Evolutionary conservation across 169 alveolate species (phyloP).

Genomic region (Plasmodium inui): DNA sequence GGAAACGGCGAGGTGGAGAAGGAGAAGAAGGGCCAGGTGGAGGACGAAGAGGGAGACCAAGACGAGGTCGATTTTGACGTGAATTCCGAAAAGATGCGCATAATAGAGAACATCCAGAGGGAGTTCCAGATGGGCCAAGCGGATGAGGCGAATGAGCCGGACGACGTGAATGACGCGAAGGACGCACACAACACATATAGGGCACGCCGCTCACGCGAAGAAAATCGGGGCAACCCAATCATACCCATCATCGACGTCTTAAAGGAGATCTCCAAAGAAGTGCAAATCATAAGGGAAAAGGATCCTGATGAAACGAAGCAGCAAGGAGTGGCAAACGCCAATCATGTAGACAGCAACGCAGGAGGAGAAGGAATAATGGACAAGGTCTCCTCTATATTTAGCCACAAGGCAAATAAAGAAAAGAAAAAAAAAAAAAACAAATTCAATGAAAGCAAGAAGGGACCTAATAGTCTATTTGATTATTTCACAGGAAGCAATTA

Average conservation of each 20-base stretch:
- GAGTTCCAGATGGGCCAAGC: background rate
- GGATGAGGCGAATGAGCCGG: background rate
- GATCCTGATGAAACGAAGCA: background rate
- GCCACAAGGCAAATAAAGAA: constrained; percentile 1
- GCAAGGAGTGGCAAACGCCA: background rate
- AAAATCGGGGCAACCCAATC: background rate
- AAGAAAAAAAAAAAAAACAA: background rate
- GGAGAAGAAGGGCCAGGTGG: background rate
- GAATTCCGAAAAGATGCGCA: background rate
- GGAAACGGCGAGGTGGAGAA: background rate
- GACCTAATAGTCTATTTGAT: constrained; percentile 6
- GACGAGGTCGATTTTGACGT: background rate
- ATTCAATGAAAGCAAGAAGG: constrained; percentile 5
- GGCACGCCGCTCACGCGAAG: background rate
- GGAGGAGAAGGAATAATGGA: background rate
- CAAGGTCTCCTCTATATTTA: background rate
- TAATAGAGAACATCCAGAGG: constrained; percentile 13
- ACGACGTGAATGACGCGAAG: background rate
- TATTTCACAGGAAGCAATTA: constrained; percentile 33
- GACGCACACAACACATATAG: background rate
- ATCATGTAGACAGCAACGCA: background rate
- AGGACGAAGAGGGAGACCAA: background rate
- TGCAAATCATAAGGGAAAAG: background rate
- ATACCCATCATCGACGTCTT: background rate
- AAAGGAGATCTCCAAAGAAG: constrained; percentile 7